Conservation (phyloP, 2,329 filamentous ascomycete species). For the Botryotinia globosa region DNA sequence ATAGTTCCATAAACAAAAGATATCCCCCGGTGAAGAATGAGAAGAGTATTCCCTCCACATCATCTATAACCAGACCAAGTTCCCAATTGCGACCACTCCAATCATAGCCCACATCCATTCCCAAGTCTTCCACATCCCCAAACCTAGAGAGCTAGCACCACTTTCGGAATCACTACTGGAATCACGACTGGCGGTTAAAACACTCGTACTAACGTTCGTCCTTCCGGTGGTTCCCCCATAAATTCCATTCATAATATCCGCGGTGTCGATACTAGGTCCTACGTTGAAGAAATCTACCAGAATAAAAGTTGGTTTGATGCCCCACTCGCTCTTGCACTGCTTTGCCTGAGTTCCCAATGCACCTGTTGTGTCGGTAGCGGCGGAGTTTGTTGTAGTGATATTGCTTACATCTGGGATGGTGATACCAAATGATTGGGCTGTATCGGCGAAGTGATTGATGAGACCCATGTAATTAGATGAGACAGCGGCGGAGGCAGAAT, state of each 20-base stretch:
- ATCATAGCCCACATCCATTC: slow-evolving; percentile 10
- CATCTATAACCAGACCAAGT: background rate
- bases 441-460: slow-evolving; percentile 79
- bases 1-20: slow-evolving; percentile 29
- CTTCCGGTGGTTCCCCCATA: slow-evolving; percentile 31
- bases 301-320: slow-evolving; percentile 65
- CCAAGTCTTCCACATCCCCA: background rate
- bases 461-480: slow-evolving; percentile 62
- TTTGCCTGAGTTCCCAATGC: slow-evolving; percentile 53
- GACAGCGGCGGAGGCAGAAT: slow-evolving; percentile 52
- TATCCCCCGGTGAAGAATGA: background rate
- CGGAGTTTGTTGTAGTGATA: slow-evolving; percentile 63
- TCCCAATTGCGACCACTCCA: background rate
- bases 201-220: slow-evolving; percentile 28
- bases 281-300: slow-evolving; percentile 79
- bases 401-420: slow-evolving; percentile 59
- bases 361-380: slow-evolving; percentile 46
- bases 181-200: slow-evolving; percentile 23
- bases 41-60: background rate
- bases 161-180: background rate
- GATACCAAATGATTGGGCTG: slow-evolving; percentile 51
- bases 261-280: slow-evolving; percentile 65
- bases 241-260: slow-evolving; percentile 65
- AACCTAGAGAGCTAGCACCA: slow-evolving; percentile 16
- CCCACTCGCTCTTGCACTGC: slow-evolving; percentile 57